A percentile compares a stretch with the other conserved stretches of the same genome.
Conservation (phyloP, 2,329 filamentous ascomycete genomes). For the Fusarium brevicatenulatum region DNA sequence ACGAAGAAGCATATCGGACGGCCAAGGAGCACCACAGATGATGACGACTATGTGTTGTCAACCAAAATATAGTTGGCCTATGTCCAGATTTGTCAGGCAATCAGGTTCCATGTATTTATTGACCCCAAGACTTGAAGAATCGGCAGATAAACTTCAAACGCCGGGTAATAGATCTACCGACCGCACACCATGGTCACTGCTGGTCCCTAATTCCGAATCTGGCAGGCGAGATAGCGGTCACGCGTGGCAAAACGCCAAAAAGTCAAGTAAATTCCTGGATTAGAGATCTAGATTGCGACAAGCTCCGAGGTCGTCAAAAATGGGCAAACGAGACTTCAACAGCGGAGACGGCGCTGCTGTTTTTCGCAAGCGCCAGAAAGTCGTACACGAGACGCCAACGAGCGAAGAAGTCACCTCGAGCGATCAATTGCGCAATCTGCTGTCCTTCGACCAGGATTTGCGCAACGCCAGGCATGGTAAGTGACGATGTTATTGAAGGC, state of each 20-base stretch:
- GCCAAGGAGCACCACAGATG: not conserved
- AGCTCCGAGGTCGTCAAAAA: constrained; percentile 43
- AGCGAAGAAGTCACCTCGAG: constrained; percentile 71
- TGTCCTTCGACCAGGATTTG: constrained; percentile 77
- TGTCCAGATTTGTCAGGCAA: not conserved
- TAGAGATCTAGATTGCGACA: constrained; percentile 31
- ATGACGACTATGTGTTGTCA: not conserved
- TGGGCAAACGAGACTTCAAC: constrained; percentile 58
- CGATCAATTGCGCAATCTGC: constrained; percentile 73
- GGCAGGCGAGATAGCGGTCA: constrained; percentile 48
- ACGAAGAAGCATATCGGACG: not conserved
- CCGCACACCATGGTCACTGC: constrained; percentile 7
- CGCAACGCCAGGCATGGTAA: constrained; percentile 72
- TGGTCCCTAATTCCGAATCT: constrained; percentile 9
- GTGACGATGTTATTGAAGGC: constrained; percentile 23
- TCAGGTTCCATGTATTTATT: no score
- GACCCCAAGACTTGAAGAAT: no score
- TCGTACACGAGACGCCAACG: constrained; percentile 66
- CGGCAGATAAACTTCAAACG: not conserved
- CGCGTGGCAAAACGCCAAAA: constrained; percentile 51
- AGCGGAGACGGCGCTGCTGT: constrained; percentile 54
- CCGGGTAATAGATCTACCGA: constrained; percentile 28
- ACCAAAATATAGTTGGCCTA: not conserved
- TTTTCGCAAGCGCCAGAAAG: constrained; percentile 64
- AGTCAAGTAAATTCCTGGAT: constrained; percentile 42